Evolutionary conservation across 169 alveolate genomes (phyloP).

Genomic region (Eimeria necatrix): DNA sequence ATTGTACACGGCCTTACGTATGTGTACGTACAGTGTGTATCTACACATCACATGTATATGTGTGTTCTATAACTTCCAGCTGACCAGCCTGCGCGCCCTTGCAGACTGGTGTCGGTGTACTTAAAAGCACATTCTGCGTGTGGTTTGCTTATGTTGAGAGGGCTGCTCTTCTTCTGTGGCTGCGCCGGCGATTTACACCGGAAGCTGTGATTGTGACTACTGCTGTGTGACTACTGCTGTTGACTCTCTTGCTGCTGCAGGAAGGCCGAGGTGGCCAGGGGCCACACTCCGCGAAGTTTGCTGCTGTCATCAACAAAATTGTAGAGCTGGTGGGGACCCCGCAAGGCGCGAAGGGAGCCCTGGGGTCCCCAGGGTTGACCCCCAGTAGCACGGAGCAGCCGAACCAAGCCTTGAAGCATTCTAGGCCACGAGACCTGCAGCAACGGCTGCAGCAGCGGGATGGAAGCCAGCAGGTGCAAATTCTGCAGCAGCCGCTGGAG

Average conservation of each 20-base stretch:
- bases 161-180: too few species aligned
- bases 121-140: too few species aligned
- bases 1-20: not conserved
- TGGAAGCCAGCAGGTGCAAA: not conserved
- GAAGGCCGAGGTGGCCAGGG: not conserved
- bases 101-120: too few species aligned
- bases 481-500: not conserved
- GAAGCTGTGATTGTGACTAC: too few species aligned
- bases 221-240: too few species aligned
- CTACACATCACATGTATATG: too few species aligned
- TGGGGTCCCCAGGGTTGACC: too few species aligned
- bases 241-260: slow-evolving; percentile 13
- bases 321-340: slow-evolving; percentile 18
- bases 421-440: not conserved
- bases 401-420: not conserved
- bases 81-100: too few species aligned
- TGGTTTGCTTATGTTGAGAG: too few species aligned
- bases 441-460: not conserved
- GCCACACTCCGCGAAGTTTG: slow-evolving; percentile 59
- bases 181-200: too few species aligned
- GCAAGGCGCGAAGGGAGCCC: not conserved
- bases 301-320: slow-evolving; percentile 59
- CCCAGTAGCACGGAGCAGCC: not conserved
- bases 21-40: too few species aligned
- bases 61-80: too few species aligned